phyloP scores from a whole-genome alignment of 2,329 filamentous ascomycete genomes.

The Hypoxylon sp. region DNA sequence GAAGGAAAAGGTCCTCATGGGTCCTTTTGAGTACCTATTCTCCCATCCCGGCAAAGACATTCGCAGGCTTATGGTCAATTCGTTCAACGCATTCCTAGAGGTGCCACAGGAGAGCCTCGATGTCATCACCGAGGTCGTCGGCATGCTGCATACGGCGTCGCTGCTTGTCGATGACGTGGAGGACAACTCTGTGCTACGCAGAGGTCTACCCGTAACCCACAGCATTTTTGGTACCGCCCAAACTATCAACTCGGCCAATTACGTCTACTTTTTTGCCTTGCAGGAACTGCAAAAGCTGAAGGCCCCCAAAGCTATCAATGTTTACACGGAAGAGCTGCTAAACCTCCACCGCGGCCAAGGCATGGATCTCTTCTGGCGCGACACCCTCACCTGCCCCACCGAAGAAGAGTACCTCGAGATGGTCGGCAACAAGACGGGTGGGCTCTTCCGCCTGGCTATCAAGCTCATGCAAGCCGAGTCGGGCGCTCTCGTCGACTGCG shows the following conservation, averaged over 20 bases:
- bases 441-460: constrained; percentile 83
- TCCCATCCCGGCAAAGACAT: constrained; percentile 86
- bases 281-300: constrained; percentile 75
- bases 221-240: constrained; percentile 85
- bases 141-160: constrained; percentile 86
- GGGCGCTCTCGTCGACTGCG: constrained; percentile 67
- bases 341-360: constrained; percentile 88
- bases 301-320: constrained; percentile 71
- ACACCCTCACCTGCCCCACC: constrained; percentile 81
- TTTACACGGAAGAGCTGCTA: constrained; percentile 83
- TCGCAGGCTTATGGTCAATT: constrained; percentile 77
- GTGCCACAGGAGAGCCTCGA: constrained; percentile 74
- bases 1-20: constrained; percentile 80
- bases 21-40: constrained; percentile 82
- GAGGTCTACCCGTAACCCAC: constrained; percentile 83
- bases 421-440: constrained; percentile 91
- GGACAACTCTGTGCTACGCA: constrained; percentile 77
- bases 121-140: constrained; percentile 80
- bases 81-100: constrained; percentile 82
- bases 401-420: constrained; percentile 95
- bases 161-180: constrained; percentile 89
- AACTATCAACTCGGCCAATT: constrained; percentile 91
- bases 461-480: constrained; percentile 87
- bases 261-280: constrained; percentile 83
- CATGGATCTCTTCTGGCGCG: constrained; percentile 91